Base-by-base conservation (phyloP, 805 yeast species). In the Lipomyces chichibuensis region DNA sequence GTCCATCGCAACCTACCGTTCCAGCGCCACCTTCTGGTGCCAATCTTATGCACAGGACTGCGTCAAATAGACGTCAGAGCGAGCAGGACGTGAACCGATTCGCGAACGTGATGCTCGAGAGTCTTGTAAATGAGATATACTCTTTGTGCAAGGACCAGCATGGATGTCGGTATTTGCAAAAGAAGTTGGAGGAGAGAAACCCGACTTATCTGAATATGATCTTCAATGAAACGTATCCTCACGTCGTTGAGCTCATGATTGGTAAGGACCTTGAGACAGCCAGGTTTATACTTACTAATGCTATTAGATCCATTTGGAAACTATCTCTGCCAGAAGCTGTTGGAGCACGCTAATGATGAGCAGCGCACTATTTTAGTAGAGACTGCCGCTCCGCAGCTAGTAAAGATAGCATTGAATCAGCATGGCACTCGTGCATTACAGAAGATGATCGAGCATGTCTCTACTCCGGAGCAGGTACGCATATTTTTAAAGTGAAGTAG, bases 351-450 rank as follows among this genome's bases (percentile, higher is more conserved):
- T 32, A 80, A 84, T 49, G 82, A 83, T 51, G 88, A 84, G 67
- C 96, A 94, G 78, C 82, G 97, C 67, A 81, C 90, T 14, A 78
- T 82, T 17, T 78, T 95, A 58, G 89, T 94, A 37, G 81, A 84
- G 69, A 87, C 87, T 70, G 91, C 96, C 4, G 83, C 92, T 2
- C 85, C 90, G 1, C 87, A 87, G 54, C 84, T 93, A 74, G 88
- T 90, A 54, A 81, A 88, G 54, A 89, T 95, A 70, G 96, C 98
- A 0, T 81, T 91, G 67, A 93, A 93, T 74, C 96, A 97, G 39
- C 98, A 95, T 77, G 99, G 99, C 13, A 95, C 98, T 0, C 84
- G 99, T 72, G 97, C 98, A 1, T 81, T 95, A 69, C 99, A 95
- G 77, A 93, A 91, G 77, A 82, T 93, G 71, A 92, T 95, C 61